Evolutionary conservation across 2,329 filamentous ascomycete genomes (phyloP), one percentile per base, ranked within the genome.

Genomic region (Endothia cerciana): DNA sequence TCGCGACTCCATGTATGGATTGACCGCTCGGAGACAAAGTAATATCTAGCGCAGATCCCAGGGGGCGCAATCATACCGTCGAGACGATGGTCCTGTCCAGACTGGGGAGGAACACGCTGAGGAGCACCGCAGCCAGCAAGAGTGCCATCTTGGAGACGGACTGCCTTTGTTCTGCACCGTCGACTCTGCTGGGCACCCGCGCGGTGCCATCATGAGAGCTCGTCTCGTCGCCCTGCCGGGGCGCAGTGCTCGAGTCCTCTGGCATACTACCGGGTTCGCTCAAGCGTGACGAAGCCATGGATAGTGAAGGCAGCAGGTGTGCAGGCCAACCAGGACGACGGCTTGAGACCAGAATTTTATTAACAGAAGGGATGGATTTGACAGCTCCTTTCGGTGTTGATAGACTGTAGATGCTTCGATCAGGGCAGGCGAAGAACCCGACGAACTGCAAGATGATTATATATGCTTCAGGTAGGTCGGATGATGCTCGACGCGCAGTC

Each of bases 71-170:
- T 8, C 6, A 19, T 64, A 64, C 62, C 7, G 68, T 70, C 28
- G 68, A 68, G 28, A 70, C 49, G 25, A 69, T 69, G 22, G 68
- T 69, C 38, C 70, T 10, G 47, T 69, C 70, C 8, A 70, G 62
- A 36, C 61, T 56, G 10, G 71, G 68, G 2, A 72, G 62, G 28
- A 72, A 71, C 60, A 72, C 65, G 66, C 62, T 67, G 19, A 71
- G 59, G 4, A 69, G 47, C 1, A 70, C 64, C 6, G 45, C 45
- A 49, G 22, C 8, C 45, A 49, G 22, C 6, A 49, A 28, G 3
- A 28, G 3, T 13, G 10, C 6, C 22, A 49, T 49, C 22, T 49
- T 49, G 45, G 45, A 11, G 11, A 22, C 11, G 13, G 22, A 49
- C 11, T 15, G 10, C 45, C 25, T 49, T 10, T 49, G 22, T 49